Base-by-base conservation (phyloP, 2,329 filamentous ascomycete genomes). In the Diplocarpon rosae region DNA sequence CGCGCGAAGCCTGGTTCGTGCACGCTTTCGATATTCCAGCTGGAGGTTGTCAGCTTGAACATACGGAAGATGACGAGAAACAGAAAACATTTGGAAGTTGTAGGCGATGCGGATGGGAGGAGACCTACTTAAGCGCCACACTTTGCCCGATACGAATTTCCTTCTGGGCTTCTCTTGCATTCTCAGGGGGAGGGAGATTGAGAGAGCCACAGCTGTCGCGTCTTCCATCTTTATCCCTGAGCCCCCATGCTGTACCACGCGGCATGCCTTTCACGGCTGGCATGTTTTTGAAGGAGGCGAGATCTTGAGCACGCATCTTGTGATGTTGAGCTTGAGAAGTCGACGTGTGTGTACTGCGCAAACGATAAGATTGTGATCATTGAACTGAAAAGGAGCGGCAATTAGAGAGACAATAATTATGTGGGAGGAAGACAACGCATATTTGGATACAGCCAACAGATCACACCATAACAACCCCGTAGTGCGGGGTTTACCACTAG, bases 211-310 rank as follows among this genome's bases (percentile, higher is more conserved):
- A 60, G 9, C 64, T 48, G 51, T 71, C 68, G 42, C 70, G 56
- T 39, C 67, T 62, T 39, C 75, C 75, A 42, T 67, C 64, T 36
- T 65, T 56, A 45, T 69, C 69, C 41, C 66, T 62, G 4, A 70
- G 41, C 3, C 68, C 66, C 69, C 69, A 72, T 3, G 62, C 59
- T 43, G 61, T 65, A 46, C 64, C 66, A 50, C 64, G 43, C 2
- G 67, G 67, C 59, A 66, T 65, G 16, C 61, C 65, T 37, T 65
- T 45, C 13, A 67, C 63, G 8, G 59, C 51, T 5, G 67, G 65
- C 10, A 70, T 60, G 16, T 62, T 55, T 45, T 69, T 64, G 45
- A 67, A 69, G 20, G 58, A 51, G 5, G 66, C 61, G 14, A 52
- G 52, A 30, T 53, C 49, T 46, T 51, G 46, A 33, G 49, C 46